phyloP scores from a whole-genome alignment of 768 basidiomycete species.

The Kwoniella europaea region DNA sequence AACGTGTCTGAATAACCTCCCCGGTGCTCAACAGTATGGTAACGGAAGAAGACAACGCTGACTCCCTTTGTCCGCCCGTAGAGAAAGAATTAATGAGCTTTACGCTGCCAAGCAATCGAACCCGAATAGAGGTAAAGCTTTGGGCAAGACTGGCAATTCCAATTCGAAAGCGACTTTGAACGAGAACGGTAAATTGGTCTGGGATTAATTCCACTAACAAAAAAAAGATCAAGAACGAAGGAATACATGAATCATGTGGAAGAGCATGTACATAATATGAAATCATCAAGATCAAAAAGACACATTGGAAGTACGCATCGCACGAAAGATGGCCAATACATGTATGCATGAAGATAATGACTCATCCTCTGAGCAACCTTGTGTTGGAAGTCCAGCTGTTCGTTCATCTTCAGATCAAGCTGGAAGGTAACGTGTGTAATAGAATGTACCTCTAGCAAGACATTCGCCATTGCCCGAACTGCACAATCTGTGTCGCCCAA shows the following conservation, averaged over 20 bases:
- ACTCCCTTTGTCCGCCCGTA: constrained; percentile 9
- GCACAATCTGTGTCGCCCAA: constrained; percentile 76
- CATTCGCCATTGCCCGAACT: constrained; percentile 90
- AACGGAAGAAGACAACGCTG: background rate
- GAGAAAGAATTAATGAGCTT: constrained; percentile 50
- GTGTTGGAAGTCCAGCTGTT: background rate
- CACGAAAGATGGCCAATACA: no score
- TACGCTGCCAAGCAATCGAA: constrained; percentile 37
- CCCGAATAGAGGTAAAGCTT: constrained; percentile 22
- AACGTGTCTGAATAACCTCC: background rate
- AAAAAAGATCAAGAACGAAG: background rate
- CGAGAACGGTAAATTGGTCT: constrained; percentile 51
- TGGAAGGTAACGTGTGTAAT: background rate
- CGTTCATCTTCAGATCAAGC: background rate
- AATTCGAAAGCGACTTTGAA: constrained; percentile 24
- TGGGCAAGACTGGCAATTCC: background rate
- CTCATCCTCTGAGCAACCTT: no score
- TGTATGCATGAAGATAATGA: no score
- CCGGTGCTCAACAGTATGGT: background rate
- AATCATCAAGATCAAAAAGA: background rate
- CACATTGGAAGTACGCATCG: no score
- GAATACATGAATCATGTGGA: background rate
- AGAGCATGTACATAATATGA: background rate
- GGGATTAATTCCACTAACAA: constrained; percentile 35
- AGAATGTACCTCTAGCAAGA: constrained; percentile 76